A percentile compares a stretch with the other conserved stretches of the same genome.
Conservation (phyloP, 192 early-diverging fungal genomes). For the Mortierella hygrophila region DNA sequence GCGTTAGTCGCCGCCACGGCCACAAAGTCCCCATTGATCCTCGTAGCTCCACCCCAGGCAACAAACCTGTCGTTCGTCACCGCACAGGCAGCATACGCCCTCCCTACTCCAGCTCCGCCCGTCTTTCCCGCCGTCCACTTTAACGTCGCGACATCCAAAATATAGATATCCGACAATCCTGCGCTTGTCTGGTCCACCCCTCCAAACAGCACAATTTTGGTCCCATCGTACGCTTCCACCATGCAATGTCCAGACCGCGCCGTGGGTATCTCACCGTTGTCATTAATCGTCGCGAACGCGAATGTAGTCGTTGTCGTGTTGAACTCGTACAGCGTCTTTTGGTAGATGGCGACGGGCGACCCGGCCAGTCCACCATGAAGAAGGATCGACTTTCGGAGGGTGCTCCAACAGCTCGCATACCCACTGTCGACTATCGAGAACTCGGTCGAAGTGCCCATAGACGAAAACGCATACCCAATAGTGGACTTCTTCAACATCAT, state of each 20-base stretch:
- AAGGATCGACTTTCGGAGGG: not conserved
- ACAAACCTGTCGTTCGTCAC: constrained; percentile 21
- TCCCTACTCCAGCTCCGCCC: not conserved
- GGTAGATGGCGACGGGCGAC: not conserved
- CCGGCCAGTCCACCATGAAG: not conserved
- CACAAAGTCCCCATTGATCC: not conserved
- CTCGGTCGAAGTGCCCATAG: not conserved
- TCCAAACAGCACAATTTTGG: constrained; percentile 36
- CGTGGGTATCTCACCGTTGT: not conserved
- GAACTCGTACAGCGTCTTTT: not conserved
- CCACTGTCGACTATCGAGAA: not conserved
- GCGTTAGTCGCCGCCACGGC: not conserved
- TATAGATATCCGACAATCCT: constrained; percentile 14
- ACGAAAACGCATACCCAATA: not conserved
- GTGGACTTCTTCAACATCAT: not conserved
- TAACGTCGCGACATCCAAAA: constrained; percentile 17
- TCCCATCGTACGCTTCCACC: not conserved
- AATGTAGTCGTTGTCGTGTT: not conserved
- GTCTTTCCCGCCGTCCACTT: constrained; percentile 18
- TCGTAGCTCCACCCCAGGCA: constrained; percentile 27
- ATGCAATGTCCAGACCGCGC: not conserved
- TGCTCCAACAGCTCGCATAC: constrained; percentile 11
- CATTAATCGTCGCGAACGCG: not conserved
- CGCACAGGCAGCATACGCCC: constrained; percentile 15
- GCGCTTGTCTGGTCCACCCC: not conserved